These are phyloP conservation scores for Harringtonia aguacate DNA, from an alignment of 2,329 filamentous ascomycete genomes.

Conservation along the genomic window DNA sequence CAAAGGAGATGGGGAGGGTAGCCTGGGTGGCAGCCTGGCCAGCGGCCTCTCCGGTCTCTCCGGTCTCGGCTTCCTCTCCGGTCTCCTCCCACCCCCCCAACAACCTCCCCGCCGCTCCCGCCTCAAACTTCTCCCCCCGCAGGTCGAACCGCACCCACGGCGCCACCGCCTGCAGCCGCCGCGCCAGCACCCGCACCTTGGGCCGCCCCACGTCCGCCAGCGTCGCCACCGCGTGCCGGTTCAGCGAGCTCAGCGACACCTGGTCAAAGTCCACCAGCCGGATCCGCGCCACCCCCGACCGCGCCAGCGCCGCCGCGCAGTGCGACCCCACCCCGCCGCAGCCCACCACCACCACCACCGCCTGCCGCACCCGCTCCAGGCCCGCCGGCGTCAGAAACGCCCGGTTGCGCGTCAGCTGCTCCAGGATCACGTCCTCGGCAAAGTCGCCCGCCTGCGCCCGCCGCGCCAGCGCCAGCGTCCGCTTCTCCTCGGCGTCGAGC, in stretches of 20 bases:
- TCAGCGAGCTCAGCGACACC: conserved; percentile 87
- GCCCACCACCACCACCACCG: conserved; percentile 84
- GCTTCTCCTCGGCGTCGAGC: conserved; percentile 48
- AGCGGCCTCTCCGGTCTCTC: neutral
- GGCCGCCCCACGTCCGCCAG: conserved; percentile 86
- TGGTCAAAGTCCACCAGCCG: conserved; percentile 95
- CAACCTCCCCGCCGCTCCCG: conserved; percentile 51
- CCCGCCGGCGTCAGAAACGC: conserved; percentile 82
- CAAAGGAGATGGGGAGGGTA: conserved; percentile 53
- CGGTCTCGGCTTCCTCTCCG: neutral
- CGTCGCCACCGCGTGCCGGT: conserved; percentile 91
- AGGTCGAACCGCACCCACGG: conserved; percentile 91
- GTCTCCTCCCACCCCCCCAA: conserved; percentile 55
- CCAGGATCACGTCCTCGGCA: conserved; percentile 74
- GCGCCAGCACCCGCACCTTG: conserved; percentile 78
- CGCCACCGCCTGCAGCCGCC: conserved; percentile 71
- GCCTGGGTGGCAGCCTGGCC: neutral
- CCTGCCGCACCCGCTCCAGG: conserved; percentile 63
- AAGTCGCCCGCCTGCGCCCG: conserved; percentile 54
- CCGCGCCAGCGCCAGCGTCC: conserved; percentile 46
- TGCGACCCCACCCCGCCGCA: conserved; percentile 94
- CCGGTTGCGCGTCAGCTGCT: conserved; percentile 86
- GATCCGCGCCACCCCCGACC: conserved; percentile 80
- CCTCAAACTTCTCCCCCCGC: conserved; percentile 72
- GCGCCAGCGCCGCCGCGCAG: conserved; percentile 71